Evolutionary conservation across 305 asterid genomes (phyloP), one percentile per base, ranked within the genome.

Genomic region (Solanum hybrid): DNA sequence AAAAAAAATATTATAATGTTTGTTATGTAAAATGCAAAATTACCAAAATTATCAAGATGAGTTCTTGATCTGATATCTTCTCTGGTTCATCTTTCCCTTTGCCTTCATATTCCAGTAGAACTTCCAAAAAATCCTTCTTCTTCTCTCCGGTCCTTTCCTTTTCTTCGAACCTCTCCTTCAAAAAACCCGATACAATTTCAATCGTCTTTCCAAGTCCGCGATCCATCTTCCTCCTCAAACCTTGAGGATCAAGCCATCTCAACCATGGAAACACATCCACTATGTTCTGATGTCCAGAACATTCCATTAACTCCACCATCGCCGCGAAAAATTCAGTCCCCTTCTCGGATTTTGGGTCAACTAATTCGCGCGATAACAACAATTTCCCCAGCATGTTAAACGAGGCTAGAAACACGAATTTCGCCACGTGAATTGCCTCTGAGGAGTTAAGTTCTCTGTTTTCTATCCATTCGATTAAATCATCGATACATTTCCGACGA

Each of bases 361-460:
- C 92, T 60, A 95, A 86, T 40, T 95, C 95, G 22, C 92, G 91
- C 1, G 96, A 95, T 84, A 95, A 42, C 94, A 95, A 79, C 4
- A 95, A 77, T 22, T 95, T 93, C 71, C 94, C 97, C 7, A 95
- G 22, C 95, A 93, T 93, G 90, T 94, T 95, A 36, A 94, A 95
- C 64, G 95, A 89, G 2, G 94, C 92, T 0, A 94, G 90, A 71
- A 95, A 95, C 69, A 93, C 94, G 1, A 93, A 95, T 88, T 90
- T 89, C 42, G 94, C 93, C 86, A 95, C 91, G 15, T 91, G 92
- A 88, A 94, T 37, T 86, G 60, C 88, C 0, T 71, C 91, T 1
- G 86, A 22, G 2, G 35, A 78, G 29, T 31, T 84, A 1, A 19
- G 0, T n/a, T 35, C 86, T 56, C 38, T 34, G 5, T 91, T 91